Percentiles rank a stretch among this genome's conserved stretches.
phyloP scores from a whole-genome alignment of 257 asterid genomes.

The Schizonepeta tenuifolia region DNA sequence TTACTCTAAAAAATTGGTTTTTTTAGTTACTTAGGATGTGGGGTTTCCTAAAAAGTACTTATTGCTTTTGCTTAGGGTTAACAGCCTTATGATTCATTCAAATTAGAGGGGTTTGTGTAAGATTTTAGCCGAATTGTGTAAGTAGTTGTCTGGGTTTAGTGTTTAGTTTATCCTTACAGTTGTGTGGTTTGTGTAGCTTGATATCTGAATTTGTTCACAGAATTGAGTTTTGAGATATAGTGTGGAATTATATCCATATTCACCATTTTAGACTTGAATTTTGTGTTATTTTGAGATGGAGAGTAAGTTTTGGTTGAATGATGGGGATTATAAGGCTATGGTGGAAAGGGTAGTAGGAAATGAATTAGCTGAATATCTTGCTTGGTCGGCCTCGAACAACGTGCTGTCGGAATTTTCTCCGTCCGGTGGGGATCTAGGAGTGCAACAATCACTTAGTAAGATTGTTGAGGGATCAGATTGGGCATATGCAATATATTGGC shows the following conservation, averaged over 20 bases:
- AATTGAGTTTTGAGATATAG: constrained; percentile 8
- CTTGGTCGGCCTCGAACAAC: constrained; percentile 74
- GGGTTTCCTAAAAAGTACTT: constrained; percentile 29
- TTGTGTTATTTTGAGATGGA: constrained; percentile 54
- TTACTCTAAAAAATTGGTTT: not conserved
- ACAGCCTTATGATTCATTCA: constrained; percentile 8
- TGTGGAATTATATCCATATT: not conserved
- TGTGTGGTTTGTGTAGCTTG: constrained; percentile 16
- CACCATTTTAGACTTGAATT: constrained; percentile 16
- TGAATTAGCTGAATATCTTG: constrained; percentile 69
- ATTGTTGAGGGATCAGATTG: constrained; percentile 84
- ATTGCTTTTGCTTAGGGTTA: constrained; percentile 18
- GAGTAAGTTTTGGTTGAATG: constrained; percentile 60
- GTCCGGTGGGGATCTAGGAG: constrained; percentile 69
- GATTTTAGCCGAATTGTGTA: too few relatives aligned
- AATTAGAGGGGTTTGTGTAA: too few relatives aligned
- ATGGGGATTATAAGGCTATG: constrained; percentile 58
- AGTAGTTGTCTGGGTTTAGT: too few relatives aligned
- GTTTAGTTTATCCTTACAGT: not conserved
- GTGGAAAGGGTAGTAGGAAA: constrained; percentile 71
- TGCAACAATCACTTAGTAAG: constrained; percentile 66
- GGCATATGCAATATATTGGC: constrained; percentile 96
- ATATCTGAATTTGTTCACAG: constrained; percentile 13
- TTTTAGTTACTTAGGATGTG: constrained; percentile 21
- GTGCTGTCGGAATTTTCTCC: constrained; percentile 69